Conservation (phyloP, 768 basidiomycete genomes). For the Amanita fuliginea region DNA sequence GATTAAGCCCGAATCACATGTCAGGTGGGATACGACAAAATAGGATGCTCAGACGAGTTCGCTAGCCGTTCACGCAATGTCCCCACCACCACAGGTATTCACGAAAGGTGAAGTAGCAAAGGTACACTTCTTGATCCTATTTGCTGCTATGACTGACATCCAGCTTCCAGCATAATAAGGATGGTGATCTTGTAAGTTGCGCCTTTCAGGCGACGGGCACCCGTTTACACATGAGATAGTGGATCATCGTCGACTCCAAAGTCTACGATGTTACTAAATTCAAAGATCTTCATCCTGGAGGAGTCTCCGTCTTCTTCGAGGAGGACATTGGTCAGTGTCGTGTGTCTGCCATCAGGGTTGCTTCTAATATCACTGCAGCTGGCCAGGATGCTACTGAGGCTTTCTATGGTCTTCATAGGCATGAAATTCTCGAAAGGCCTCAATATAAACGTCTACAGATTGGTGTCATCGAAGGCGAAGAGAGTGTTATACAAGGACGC, state of each 20-base stretch:
- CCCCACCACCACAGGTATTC: constrained; percentile 25
- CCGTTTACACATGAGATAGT: constrained; percentile 28
- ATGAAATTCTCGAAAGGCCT: constrained; percentile 74
- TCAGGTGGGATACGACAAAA: too few relatives aligned
- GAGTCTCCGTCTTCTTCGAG: constrained; percentile 64
- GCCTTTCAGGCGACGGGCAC: constrained; percentile 13
- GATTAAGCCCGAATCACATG: constrained; percentile 3
- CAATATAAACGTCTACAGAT: constrained; percentile 71
- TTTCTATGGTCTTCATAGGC: constrained; percentile 86
- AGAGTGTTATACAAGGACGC: constrained; percentile 43
- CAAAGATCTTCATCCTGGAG: constrained; percentile 80
- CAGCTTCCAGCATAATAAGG: constrained; percentile 54
- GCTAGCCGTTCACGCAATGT: constrained; percentile 14
- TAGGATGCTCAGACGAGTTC: not conserved
- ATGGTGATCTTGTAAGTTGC: constrained; percentile 51
- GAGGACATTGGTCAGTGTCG: constrained; percentile 57
- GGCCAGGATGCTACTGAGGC: constrained; percentile 85
- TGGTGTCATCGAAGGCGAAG: constrained; percentile 62
- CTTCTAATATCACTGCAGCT: constrained; percentile 38
- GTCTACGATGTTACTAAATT: constrained; percentile 82
- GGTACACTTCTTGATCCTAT: constrained; percentile 15
- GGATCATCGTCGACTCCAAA: constrained; percentile 79
- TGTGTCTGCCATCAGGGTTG: constrained; percentile 21
- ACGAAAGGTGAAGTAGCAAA: constrained; percentile 33
- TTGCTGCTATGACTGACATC: constrained; percentile 5